Evolutionary conservation across 441 rosid species (phyloP), one percentile per base, ranked within the genome.

Genomic region (Melastoma candidum): DNA sequence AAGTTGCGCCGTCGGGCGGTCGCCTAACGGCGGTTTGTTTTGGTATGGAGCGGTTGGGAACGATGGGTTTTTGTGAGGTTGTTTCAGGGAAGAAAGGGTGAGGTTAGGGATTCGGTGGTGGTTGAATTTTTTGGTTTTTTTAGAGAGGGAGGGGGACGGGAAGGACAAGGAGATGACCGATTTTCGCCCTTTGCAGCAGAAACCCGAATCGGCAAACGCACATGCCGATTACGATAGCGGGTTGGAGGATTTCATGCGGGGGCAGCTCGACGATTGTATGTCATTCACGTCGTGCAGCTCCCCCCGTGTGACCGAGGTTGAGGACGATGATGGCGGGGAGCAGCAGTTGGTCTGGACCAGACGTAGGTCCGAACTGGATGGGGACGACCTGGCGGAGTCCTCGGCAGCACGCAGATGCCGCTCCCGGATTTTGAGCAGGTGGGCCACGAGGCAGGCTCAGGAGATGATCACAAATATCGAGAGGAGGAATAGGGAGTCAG

Each of bases 401-500:
- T 87, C 93, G 0, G 80, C 83, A 26, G 95, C 88, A 0, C 78
- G 93, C 68, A 63, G 87, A 67, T 83, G 87, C 41, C 89, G 80
- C 57, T 82, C 95, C 0, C 73, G 89, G 47, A 84, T 87, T 66
- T 68, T 84, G 69, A 82, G 95, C 61, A 57, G 75, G 53, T 87
- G 93, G 95, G 95, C 93, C 58, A 93, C 93, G 7, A 71, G 92
- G 64, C 95, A 87, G 58, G 95, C 95, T 4, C 95, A 84, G 67
- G 89, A 87, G 71, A 87, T 87, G 95, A 87, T 87, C 7, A 84
- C 95, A 13, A 82, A 89, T 0, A 77, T 87, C 7, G 95, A 87
- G 72, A 84, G 85, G 77, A 72, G 93, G 77, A 84, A 80, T 58
- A 79, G 80, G 2, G 95, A 87, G 74, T 77, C 95, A 0, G 95